Percentiles rank a stretch among this genome's conserved stretches.
Conservation (phyloP, 2,329 filamentous ascomycete genomes). For the Sclerotinia trifoliorum region DNA sequence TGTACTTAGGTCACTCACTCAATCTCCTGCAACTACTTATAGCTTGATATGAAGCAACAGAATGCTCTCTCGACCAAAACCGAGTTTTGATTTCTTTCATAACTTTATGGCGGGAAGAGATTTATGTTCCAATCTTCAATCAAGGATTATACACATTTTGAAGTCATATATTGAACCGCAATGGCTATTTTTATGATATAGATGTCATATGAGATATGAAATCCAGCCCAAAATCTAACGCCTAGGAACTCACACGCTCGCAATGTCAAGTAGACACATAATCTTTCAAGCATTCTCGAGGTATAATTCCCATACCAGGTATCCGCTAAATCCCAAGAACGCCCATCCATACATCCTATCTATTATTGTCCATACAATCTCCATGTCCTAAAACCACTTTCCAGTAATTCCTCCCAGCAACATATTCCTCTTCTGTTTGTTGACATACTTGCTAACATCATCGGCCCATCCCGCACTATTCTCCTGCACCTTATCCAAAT, state of each 20-base stretch:
- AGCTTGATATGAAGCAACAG: too few relatives aligned
- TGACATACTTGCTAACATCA: constrained; percentile 84
- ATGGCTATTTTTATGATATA: background rate
- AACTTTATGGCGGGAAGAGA: too few relatives aligned
- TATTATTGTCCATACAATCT: background rate
- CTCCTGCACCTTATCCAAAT: constrained; percentile 77
- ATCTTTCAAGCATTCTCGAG: background rate
- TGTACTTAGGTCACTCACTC: too few relatives aligned
- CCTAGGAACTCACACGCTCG: background rate
- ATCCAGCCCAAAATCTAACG: background rate
- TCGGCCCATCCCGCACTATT: constrained; percentile 81
- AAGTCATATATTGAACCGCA: background rate
- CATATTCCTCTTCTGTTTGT: constrained; percentile 82
- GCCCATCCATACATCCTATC: background rate
- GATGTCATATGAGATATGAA: background rate
- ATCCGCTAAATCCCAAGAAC: constrained; percentile 14
- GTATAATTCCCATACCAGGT: background rate
- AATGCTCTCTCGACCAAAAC: too few relatives aligned
- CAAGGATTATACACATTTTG: background rate
- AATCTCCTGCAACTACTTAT: too few relatives aligned
- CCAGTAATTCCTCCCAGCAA: constrained; percentile 68
- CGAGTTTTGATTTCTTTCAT: too few relatives aligned
- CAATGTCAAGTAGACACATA: background rate
- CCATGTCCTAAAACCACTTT: constrained; percentile 48
- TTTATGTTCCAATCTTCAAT: too few relatives aligned